Conservation (phyloP, 2,329 filamentous ascomycete species). For the Diaporthe humulicola region DNA sequence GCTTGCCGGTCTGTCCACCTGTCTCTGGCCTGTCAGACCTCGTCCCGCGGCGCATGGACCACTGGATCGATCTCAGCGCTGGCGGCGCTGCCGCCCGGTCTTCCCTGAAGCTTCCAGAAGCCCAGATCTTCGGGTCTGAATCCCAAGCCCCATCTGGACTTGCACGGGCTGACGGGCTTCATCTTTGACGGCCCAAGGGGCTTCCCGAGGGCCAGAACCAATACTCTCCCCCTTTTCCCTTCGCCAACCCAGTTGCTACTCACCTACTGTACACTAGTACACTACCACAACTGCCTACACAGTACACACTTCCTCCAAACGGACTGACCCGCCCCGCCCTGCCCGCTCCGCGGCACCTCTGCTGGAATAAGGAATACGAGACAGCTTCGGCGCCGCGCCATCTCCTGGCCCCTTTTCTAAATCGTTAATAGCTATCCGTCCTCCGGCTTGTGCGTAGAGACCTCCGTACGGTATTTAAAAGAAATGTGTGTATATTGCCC, state of each 20-base stretch:
- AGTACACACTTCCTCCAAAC: not conserved
- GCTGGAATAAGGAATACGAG: conserved; percentile 26
- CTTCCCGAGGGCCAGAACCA: conserved; percentile 2
- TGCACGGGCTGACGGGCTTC: not conserved
- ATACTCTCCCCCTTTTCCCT: not conserved
- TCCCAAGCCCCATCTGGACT: conserved; percentile 8
- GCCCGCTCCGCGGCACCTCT: not conserved
- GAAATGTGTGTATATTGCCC: not conserved
- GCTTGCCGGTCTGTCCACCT: too few species aligned
- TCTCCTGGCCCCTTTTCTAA: not conserved
- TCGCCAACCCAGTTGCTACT: not conserved
- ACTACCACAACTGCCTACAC: not conserved
- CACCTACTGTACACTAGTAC: too few species aligned
- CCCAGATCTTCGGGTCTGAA: conserved; percentile 13
- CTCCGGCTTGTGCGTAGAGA: not conserved
- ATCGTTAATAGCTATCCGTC: too few species aligned
- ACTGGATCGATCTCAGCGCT: conserved; percentile 21
- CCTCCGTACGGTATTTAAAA: too few species aligned
- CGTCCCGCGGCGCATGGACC: conserved; percentile 14
- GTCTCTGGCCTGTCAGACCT: not conserved
- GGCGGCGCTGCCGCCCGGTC: conserved; percentile 17
- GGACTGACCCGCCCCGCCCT: conserved; percentile 1
- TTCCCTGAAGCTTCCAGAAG: conserved; percentile 29
- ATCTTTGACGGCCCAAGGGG: not conserved
- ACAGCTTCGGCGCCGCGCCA: not conserved